Conservation (phyloP, 75 land plant species). For the Picea sitchensis region DNA sequence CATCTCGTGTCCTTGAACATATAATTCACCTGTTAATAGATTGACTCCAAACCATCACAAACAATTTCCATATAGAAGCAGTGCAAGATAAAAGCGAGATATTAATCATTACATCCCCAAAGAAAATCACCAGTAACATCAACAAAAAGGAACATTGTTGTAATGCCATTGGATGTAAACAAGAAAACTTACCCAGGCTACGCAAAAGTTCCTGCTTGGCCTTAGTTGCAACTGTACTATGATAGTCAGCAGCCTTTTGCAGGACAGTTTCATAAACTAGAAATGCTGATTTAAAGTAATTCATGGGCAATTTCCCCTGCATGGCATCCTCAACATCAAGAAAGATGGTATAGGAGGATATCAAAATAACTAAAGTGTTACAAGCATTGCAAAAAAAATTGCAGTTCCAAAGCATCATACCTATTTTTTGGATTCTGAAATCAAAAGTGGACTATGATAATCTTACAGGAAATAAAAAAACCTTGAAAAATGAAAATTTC, state of each 20-base stretch:
- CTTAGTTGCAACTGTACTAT: slow-evolving; percentile 50
- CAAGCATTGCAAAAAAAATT: neutral
- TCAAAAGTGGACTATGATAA: neutral
- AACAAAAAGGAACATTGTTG: too few species aligned
- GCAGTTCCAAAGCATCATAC: neutral
- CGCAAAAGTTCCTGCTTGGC: slow-evolving; percentile 89
- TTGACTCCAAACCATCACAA: neutral
- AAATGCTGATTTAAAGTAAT: slow-evolving; percentile 75
- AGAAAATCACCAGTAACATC: too few species aligned
- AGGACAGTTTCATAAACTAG: slow-evolving; percentile 60
- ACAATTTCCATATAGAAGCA: neutral
- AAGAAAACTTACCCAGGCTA: slow-evolving; percentile 62
- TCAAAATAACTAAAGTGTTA: neutral
- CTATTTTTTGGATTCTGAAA: neutral
- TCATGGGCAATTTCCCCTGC: slow-evolving; percentile 71
- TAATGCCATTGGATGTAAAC: neutral
- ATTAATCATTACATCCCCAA: too few species aligned
- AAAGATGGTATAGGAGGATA: neutral
- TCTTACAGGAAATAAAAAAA: neutral
- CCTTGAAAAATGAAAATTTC: neutral
- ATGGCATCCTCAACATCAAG: slow-evolving; percentile 8
- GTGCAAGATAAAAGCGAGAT: too few species aligned
- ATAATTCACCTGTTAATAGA: slow-evolving; percentile 72
- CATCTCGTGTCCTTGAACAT: slow-evolving; percentile 70
- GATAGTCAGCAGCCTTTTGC: slow-evolving; percentile 33